Evolutionary conservation across 208 protist genomes (phyloP).

Genomic region (Phytomonas francai): DNA sequence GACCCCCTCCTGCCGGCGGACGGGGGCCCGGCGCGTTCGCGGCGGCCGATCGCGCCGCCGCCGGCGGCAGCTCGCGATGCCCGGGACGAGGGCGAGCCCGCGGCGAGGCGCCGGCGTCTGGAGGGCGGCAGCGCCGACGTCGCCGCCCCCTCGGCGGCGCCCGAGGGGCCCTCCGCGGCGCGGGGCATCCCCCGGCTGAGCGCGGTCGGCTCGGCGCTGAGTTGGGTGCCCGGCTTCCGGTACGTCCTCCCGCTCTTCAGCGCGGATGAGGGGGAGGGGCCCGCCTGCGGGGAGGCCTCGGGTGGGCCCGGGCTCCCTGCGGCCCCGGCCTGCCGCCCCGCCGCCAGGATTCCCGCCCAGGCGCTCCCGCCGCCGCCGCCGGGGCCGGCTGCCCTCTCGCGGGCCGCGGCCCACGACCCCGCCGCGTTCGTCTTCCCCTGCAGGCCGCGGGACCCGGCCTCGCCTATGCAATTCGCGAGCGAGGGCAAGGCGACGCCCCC

Average conservation of each 20-base stretch:
- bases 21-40: not conserved
- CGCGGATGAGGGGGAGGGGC: not conserved
- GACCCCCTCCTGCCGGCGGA: not conserved
- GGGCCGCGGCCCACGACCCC: too few relatives aligned
- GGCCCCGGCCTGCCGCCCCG: too few relatives aligned
- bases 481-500: not conserved
- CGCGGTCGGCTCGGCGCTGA: slow-evolving; percentile 22
- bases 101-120: not conserved
- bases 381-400: too few relatives aligned
- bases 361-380: too few relatives aligned
- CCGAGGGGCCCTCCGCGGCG: not conserved
- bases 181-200: slow-evolving; percentile 18
- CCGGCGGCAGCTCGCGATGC: too few relatives aligned
- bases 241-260: slow-evolving; percentile 16
- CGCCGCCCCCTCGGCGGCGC: too few relatives aligned
- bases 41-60: not conserved
- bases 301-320: not conserved
- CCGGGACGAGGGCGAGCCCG: not conserved
- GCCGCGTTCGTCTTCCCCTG: too few relatives aligned
- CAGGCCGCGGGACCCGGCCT: too few relatives aligned
- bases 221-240: slow-evolving; percentile 31
- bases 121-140: not conserved
- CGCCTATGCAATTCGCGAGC: not conserved
- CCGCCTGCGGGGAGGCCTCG: not conserved
- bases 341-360: too few relatives aligned